Conservation (phyloP, 2,329 filamentous ascomycete species). For the Leptographium radiaticola region DNA sequence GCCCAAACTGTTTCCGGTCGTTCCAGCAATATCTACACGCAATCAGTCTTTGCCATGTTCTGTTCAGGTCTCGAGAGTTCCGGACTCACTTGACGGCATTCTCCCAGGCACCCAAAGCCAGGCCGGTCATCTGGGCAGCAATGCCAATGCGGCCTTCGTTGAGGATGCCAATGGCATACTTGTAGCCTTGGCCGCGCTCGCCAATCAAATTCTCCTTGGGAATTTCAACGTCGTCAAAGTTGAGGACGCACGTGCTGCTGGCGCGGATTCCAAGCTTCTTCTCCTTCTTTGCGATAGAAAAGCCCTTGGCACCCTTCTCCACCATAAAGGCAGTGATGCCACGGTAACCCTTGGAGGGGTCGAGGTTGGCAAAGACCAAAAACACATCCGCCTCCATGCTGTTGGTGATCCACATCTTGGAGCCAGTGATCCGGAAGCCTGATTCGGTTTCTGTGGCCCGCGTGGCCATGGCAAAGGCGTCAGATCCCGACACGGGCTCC, state of each 20-base stretch:
- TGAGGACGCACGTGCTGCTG: constrained; percentile 92
- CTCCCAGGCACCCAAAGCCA: constrained; percentile 88
- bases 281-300: constrained; percentile 97
- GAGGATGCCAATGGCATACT: constrained; percentile 86
- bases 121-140: constrained; percentile 94
- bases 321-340: constrained; percentile 94
- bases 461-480: constrained; percentile 90
- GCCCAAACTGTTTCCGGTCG: constrained; percentile 92
- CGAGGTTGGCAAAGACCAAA: constrained; percentile 94
- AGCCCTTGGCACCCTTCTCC: constrained; percentile 78
- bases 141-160: constrained; percentile 98
- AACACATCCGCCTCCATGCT: constrained; percentile 87
- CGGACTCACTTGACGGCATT: constrained; percentile 63
- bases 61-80: background rate
- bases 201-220: constrained; percentile 82
- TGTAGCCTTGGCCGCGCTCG: constrained; percentile 85
- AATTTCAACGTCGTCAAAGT: constrained; percentile 90
- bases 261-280: constrained; percentile 98
- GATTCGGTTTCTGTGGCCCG: constrained; percentile 72
- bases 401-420: constrained; percentile 99
- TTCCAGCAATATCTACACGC: constrained; percentile 63
- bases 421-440: constrained; percentile 78
- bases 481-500: constrained; percentile 83
- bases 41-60: background rate
- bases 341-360: constrained; percentile 86